Evolutionary conservation across 306 rosid species (phyloP).

Genomic region (Cucumis melo): DNA sequence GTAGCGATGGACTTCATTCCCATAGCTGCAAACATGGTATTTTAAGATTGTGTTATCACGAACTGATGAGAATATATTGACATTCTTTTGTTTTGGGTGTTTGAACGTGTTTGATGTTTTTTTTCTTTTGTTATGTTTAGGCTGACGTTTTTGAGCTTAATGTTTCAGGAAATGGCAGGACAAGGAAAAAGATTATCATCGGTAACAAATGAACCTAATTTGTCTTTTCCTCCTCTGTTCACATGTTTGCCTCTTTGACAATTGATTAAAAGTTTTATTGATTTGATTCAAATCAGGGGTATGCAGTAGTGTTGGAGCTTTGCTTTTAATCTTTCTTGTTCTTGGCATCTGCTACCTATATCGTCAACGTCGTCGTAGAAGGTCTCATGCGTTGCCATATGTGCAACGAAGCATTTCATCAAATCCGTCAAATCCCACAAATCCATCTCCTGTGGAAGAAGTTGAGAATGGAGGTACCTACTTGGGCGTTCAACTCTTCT

Average conservation of each 20-base stretch:
- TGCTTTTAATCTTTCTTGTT: not conserved
- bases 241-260: not conserved
- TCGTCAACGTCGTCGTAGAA: conserved; percentile 15
- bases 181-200: not conserved
- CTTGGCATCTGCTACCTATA: conserved; percentile 9
- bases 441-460: conserved; percentile 18
- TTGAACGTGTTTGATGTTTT: not conserved
- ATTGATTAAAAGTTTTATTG: not conserved
- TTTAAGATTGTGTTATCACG: not conserved
- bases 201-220: conserved; percentile 27
- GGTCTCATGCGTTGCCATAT: conserved; percentile 14
- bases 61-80: not conserved
- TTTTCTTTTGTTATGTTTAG: not conserved
- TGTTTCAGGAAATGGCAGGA: conserved; percentile 11
- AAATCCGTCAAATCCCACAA: not conserved
- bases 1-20: not conserved
- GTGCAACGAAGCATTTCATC: conserved; percentile 28
- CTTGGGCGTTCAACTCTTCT: conserved; percentile 35
- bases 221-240: not conserved
- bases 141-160: not conserved
- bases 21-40: not conserved
- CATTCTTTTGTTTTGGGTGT: not conserved
- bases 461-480: conserved; percentile 37
- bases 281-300: conserved; percentile 16
- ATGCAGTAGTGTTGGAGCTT: not conserved